phyloP scores from a whole-genome alignment of 441 rosid genomes.

The Corymbia calophylla region DNA sequence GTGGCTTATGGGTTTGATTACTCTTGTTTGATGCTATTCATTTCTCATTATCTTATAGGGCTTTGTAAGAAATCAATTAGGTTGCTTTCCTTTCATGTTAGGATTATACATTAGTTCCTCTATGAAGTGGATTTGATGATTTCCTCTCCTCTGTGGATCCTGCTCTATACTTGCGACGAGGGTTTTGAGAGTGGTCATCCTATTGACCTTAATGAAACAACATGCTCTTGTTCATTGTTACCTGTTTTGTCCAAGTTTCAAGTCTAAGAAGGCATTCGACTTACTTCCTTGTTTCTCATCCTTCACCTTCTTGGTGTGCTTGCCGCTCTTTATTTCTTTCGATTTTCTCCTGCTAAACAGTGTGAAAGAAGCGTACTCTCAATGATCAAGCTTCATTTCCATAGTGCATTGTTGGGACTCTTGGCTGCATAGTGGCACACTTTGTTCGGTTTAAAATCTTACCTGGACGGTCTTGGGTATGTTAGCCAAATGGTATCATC shows the following conservation, averaged over 20 bases:
- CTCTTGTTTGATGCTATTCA: not conserved
- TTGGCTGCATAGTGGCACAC: not conserved
- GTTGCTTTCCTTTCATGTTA: not conserved
- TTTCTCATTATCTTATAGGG: not conserved
- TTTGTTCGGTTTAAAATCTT: not conserved
- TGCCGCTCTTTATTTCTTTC: not conserved
- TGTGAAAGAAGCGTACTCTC: not conserved
- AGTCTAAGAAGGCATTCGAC: not conserved
- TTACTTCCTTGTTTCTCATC: not conserved
- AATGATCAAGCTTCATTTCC: not conserved
- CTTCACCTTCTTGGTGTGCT: not conserved
- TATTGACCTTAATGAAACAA: not conserved
- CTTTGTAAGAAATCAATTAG: not conserved
- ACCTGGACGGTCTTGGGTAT: not conserved
- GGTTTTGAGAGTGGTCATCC: not conserved
- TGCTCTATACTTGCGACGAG: not conserved
- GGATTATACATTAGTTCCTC: not conserved
- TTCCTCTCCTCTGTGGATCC: not conserved
- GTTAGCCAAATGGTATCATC: not conserved
- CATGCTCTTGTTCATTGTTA: not conserved
- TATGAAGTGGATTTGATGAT: not conserved
- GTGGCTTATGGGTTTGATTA: not conserved
- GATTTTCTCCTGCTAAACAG: not conserved
- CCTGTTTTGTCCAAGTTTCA: not conserved
- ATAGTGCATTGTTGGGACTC: not conserved